These are phyloP conservation scores for Erythrobasidium yunnanense DNA, from an alignment of 768 basidiomycete genomes.

Conservation along the genomic window DNA sequence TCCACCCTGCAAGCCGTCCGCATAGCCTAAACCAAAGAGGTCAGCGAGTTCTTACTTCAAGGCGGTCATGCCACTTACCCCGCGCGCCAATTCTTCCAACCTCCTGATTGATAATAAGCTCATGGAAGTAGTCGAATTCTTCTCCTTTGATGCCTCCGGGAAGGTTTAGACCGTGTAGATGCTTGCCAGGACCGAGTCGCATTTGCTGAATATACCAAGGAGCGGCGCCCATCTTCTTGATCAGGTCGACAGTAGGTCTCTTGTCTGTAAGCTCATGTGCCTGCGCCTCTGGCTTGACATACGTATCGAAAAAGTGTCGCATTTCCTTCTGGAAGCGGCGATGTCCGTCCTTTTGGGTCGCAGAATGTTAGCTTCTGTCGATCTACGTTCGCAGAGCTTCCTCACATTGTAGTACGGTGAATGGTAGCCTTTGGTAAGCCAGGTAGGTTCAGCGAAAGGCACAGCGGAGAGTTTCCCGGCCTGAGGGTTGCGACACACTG, in stretches of 20 bases:
- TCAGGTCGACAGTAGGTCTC: slow-evolving; percentile 61
- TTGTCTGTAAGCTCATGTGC: slow-evolving; percentile 81
- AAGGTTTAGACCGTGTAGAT: slow-evolving; percentile 64
- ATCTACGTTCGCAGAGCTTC: background rate
- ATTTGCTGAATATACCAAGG: slow-evolving; percentile 66
- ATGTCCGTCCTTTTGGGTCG: slow-evolving; percentile 51
- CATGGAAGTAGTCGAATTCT: slow-evolving; percentile 87
- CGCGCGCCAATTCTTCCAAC: slow-evolving; percentile 54
- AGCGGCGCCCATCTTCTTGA: slow-evolving; percentile 60
- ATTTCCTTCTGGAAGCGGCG: slow-evolving; percentile 54
- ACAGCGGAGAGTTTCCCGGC: slow-evolving; percentile 66
- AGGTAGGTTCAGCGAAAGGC: slow-evolving; percentile 81
- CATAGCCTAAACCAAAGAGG: no score
- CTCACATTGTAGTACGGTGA: slow-evolving; percentile 57
- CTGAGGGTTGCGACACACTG: no score
- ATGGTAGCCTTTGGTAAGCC: slow-evolving; percentile 55
- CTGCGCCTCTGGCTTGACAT: slow-evolving; percentile 62
- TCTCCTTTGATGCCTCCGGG: slow-evolving; percentile 65
- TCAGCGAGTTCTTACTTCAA: no score
- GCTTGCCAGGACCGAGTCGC: slow-evolving; percentile 82
- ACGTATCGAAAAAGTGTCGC: slow-evolving; percentile 58
- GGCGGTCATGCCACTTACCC: no score
- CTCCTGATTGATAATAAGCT: slow-evolving; percentile 70
- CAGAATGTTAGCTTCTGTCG: background rate
- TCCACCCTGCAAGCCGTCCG: slow-evolving; percentile 52